Base-by-base conservation (phyloP, 1,284 basidiomycete species). In the Malassezia vespertilionis region DNA sequence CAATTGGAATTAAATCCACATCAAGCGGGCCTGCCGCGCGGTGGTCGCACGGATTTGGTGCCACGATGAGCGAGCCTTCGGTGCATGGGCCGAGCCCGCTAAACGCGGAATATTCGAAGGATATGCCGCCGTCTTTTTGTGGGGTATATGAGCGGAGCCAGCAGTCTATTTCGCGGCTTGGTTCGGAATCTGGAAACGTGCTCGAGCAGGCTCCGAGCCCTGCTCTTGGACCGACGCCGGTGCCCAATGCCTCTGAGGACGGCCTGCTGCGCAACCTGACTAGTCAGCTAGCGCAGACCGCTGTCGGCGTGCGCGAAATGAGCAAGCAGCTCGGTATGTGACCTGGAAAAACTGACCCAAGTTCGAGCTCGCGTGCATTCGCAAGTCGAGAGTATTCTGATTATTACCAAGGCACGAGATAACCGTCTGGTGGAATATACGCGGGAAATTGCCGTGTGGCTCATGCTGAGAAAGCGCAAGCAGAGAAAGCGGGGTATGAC, bases 331-430 rank as follows among this genome's bases (percentile, higher is more conserved):
- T 99, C 28, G 90, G 89, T 86, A 60, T 60, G 82, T 78, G 33
- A 30, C 58, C 11, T 17, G 9, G 11, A n/a, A 1, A 31, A 34
- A 9, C 39, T 31, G 2, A 18, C 18, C 45, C 22, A 65, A 88
- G 89, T 89, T 44, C 84, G 90, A 43, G 89, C 90, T 4, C 80
- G 87, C 33, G 87, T 97, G 52, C 82, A 82, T 51, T 84, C 86
- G 4, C 83, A 84, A 63, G 88, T 96, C 52, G 86, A 96, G 71
- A 86, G 80, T 53, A 79, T 99, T 50, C 78, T 99, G 54, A 90
- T 97, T 70, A 85, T 99, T 63, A 99, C 93, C 46, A 97, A 97
- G 74, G 93, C 93, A 24, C 78, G 91, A 44, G 93, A 99, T 75
- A 97, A 97, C 71, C 78, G 87, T 33, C 80, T 97, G 37, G 96